Conservation (phyloP, 73 alveolate genomes). For the Paramecium pentaurelia region DNA sequence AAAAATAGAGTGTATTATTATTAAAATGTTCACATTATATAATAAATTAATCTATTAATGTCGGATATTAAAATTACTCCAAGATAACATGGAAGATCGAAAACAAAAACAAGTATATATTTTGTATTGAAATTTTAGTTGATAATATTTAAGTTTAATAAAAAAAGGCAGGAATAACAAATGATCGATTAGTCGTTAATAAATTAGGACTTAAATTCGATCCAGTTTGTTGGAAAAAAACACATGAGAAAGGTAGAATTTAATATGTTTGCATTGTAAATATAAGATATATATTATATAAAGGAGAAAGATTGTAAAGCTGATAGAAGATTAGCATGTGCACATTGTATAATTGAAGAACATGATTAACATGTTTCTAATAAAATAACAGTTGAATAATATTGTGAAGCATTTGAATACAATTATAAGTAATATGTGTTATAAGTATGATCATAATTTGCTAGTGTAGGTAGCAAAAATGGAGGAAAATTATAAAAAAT, state of each 20-base stretch:
- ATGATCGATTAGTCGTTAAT: constrained; percentile 31
- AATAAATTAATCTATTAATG: neutral
- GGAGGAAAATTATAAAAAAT: constrained; percentile 12
- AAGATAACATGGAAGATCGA: neutral
- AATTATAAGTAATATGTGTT: neutral
- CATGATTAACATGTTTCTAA: constrained; percentile 32
- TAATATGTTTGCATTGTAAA: constrained; percentile 18
- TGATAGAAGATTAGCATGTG: constrained; percentile 28
- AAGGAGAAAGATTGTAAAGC: constrained; percentile 31
- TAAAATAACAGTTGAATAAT: constrained; percentile 14
- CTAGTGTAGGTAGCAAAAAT: neutral
- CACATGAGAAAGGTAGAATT: constrained; percentile 27
- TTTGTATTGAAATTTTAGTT: neutral
- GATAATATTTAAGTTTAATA: neutral
- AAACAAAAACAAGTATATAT: neutral
- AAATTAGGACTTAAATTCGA: constrained; percentile 44
- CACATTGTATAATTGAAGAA: constrained; percentile 33
- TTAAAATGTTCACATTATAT: neutral
- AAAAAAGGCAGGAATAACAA: neutral
- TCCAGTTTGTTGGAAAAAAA: constrained; percentile 36
- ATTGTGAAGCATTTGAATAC: neutral
- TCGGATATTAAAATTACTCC: neutral
- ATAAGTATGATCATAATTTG: neutral
- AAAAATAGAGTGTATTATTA: neutral
- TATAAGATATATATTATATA: neutral